Evolutionary conservation across 1,139 yeast species (phyloP).

Genomic region (Blastobotrys capitulatus): DNA sequence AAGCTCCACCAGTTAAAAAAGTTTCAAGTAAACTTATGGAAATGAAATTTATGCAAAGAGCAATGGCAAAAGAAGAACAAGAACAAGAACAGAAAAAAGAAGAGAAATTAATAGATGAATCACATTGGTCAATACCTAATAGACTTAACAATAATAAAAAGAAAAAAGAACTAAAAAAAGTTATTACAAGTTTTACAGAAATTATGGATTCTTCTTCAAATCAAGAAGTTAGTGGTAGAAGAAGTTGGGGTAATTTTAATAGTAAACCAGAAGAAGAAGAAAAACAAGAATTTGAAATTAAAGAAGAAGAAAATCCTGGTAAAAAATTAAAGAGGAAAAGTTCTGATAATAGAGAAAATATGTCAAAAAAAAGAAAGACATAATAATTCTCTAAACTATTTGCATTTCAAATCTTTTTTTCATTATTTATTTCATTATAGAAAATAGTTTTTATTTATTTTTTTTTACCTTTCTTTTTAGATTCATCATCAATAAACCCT

Average conservation of each 20-base stretch:
- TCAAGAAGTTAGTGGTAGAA: constrained; percentile 18
- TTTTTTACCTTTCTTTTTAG: constrained; percentile 12
- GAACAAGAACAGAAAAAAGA: constrained; percentile 34
- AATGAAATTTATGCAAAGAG: constrained; percentile 62
- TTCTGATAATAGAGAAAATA: neutral
- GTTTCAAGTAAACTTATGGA: constrained; percentile 63
- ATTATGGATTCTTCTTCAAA: constrained; percentile 16
- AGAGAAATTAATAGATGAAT: constrained; percentile 39
- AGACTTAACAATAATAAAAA: neutral
- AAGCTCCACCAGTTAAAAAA: constrained; percentile 19
- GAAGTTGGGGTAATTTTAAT: constrained; percentile 24
- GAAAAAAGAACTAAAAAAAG: constrained; percentile 7
- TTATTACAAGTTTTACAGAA: constrained; percentile 23
- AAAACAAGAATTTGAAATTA: constrained; percentile 8
- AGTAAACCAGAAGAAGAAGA: constrained; percentile 8
- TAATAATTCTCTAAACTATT: neutral
- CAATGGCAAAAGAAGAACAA: constrained; percentile 36
- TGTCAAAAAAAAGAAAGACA: constrained; percentile 2
- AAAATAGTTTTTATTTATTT: neutral
- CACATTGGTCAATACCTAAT: constrained; percentile 51
- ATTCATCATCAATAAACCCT: constrained; percentile 38
- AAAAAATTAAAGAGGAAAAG: constrained; percentile 1
- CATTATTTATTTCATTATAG: neutral
- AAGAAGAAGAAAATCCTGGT: neutral
- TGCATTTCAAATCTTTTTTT: too few relatives aligned